A percentile compares a stretch with the other conserved stretches of the same genome.
Conservation (phyloP, 139 green algal genomes). For the Marvania coccoides region DNA sequence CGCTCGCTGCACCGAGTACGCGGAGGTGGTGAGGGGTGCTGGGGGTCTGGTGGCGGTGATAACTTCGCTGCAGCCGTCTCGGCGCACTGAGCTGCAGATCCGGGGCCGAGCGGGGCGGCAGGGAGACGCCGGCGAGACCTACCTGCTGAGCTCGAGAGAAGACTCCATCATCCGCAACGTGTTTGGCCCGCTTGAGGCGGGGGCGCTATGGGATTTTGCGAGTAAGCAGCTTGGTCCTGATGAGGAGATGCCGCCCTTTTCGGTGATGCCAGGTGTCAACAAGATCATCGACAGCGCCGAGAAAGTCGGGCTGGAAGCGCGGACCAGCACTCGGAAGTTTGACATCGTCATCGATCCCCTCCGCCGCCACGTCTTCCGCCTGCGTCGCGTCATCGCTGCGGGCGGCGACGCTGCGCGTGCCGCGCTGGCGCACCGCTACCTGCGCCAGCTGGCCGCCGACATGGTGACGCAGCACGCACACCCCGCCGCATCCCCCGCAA, state of each 20-base stretch:
- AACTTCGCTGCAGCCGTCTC: constrained; percentile 37
- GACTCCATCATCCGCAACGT: constrained; percentile 27
- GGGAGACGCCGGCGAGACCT: constrained; percentile 62
- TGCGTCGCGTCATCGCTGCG: constrained; percentile 11
- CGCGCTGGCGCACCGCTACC: constrained; percentile 3
- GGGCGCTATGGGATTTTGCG: background rate
- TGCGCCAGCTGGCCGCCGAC: constrained; percentile 1
- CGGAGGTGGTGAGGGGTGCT: background rate
- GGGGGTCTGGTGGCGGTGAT: constrained; percentile 69
- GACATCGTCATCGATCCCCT: constrained; percentile 25
- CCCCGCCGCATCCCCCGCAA: background rate
- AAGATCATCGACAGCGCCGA: background rate
- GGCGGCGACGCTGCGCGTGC: background rate
- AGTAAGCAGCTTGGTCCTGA: background rate
- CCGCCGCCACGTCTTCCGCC: constrained; percentile 16
- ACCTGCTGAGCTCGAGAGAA: constrained; percentile 41
- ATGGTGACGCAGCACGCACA: background rate
- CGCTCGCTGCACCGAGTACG: constrained; percentile 17
- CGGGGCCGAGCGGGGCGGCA: constrained; percentile 53
- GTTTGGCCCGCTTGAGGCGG: background rate
- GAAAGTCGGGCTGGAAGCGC: background rate
- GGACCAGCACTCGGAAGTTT: background rate
- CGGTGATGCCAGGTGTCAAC: background rate
- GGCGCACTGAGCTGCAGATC: constrained; percentile 65
- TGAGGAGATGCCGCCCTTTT: background rate